Base-by-base conservation (phyloP, 495 filamentous ascomycete species). In the Talaromyces ruber region DNA sequence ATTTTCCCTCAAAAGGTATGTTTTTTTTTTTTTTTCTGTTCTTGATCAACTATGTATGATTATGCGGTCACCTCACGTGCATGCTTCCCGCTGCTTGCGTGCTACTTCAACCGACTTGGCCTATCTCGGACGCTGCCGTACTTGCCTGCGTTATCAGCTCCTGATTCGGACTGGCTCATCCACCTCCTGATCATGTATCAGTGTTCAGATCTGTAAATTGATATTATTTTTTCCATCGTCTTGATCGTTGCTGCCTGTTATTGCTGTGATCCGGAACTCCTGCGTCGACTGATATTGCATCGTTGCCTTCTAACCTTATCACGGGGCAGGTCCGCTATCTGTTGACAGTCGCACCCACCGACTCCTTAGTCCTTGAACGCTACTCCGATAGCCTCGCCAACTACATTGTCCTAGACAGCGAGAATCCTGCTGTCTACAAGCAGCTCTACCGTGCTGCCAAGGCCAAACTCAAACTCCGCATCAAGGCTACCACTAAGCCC, bases 401-500 rank as follows among this genome's bases (percentile, higher is more conserved):
- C 65, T 97, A 88, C 74, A 80, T 97, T 64, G 79, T 79, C 8
- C 85, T 99, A 47, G 89, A 98, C 74, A 79, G 83, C 55, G 77
- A 79, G 69, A 96, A 97, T 65, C 72, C 81, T 1, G 80, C 88
- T 25, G 89, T 96, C 59, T 98, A 96, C 84, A 99, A 97, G 78
- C 93, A 97, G 73, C 86, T 99, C 43, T 92, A 92, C 72, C 90
- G 94, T 65, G 94, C 94, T 69, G 94, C 95, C 63, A 99, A 97
- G 76, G 94, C 94, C 18, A 99, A 99, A 82, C 86, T 92, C 61
- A 99, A 97, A 87, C 86, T 99, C 63, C 91, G 93, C 69, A 84
- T 99, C 56, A 88, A 86, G 65, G 91, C 88, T 54, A 92, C 84
- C 18, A 71, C 67, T 62, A 26, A 62, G 57, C 59, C 47, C 58